These are phyloP conservation scores for Pyricularia sp. DNA, from an alignment of 2,329 filamentous ascomycete genomes.

Conservation along the genomic window DNA sequence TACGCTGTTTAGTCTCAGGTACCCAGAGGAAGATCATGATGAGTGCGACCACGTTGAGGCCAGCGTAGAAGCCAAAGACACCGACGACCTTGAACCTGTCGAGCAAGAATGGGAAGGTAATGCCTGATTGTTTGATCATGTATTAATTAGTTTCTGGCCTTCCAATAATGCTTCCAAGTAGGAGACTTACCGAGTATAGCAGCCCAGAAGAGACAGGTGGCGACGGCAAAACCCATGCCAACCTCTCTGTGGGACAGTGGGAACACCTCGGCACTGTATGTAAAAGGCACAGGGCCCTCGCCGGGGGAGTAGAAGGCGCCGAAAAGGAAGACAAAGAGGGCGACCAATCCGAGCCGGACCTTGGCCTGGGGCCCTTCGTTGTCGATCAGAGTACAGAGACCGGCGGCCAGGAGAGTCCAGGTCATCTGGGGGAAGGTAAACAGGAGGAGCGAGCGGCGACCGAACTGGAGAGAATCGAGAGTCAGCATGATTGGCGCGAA, in stretches of 20 bases:
- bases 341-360: slow-evolving; percentile 34
- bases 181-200: slow-evolving; percentile 31
- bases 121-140: slow-evolving; percentile 21
- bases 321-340: slow-evolving; percentile 28
- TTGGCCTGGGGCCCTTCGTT: slow-evolving; percentile 10
- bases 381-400: slow-evolving; percentile 44
- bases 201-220: slow-evolving; percentile 54
- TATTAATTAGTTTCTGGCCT: background rate
- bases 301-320: slow-evolving; percentile 23
- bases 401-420: slow-evolving; percentile 54
- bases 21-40: slow-evolving; percentile 47
- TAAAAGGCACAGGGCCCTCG: slow-evolving; percentile 61
- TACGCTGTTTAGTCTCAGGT: slow-evolving; percentile 51
- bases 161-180: background rate
- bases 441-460: slow-evolving; percentile 50
- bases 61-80: slow-evolving; percentile 45
- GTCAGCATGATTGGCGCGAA: background rate
- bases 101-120: slow-evolving; percentile 54
- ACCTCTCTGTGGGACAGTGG: slow-evolving; percentile 62
- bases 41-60: slow-evolving; percentile 45
- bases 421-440: slow-evolving; percentile 62
- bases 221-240: slow-evolving; percentile 62
- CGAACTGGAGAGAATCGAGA: slow-evolving; percentile 25
- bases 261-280: slow-evolving; percentile 62
- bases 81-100: slow-evolving; percentile 26